Evolutionary conservation across 441 rosid species (phyloP).

Genomic region (Manihot esculenta): DNA sequence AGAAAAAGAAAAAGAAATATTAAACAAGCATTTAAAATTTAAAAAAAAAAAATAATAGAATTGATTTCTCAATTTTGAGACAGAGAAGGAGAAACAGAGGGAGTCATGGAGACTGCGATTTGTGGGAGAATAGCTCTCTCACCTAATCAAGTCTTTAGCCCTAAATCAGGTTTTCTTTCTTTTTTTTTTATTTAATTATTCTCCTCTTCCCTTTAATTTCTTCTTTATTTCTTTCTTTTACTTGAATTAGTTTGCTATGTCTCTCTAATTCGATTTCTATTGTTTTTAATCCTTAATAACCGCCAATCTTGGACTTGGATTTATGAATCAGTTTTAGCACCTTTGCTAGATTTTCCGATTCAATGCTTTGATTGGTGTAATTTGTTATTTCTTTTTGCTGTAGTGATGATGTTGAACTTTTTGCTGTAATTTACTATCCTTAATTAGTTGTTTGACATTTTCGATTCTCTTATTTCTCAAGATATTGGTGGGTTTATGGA

Average conservation of each 20-base stretch:
- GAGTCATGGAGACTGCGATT: conserved; percentile 72
- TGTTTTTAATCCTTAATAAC: too few relatives aligned
- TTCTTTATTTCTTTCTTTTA: neutral
- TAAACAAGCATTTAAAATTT: neutral
- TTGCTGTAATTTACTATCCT: too few relatives aligned
- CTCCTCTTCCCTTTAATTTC: neutral
- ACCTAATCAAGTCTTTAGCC: conserved; percentile 62
- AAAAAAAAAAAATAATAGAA: too few relatives aligned
- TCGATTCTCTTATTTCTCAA: neutral
- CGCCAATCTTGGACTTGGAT: too few relatives aligned
- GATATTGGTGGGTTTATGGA: neutral
- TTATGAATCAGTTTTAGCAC: neutral
- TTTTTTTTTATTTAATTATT: neutral
- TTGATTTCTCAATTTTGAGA: neutral
- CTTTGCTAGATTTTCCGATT: neutral
- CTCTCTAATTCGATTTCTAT: neutral
- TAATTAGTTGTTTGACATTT: neutral
- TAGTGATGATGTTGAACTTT: neutral
- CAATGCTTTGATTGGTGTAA: neutral
- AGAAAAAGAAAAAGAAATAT: neutral
- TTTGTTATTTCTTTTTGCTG: neutral
- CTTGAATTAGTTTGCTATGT: neutral
- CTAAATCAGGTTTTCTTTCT: conserved; percentile 57
- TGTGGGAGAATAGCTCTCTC: conserved; percentile 85
- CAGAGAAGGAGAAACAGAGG: neutral